Base-by-base conservation (phyloP, 495 filamentous ascomycete species). In the Cairneyella variabilis region DNA sequence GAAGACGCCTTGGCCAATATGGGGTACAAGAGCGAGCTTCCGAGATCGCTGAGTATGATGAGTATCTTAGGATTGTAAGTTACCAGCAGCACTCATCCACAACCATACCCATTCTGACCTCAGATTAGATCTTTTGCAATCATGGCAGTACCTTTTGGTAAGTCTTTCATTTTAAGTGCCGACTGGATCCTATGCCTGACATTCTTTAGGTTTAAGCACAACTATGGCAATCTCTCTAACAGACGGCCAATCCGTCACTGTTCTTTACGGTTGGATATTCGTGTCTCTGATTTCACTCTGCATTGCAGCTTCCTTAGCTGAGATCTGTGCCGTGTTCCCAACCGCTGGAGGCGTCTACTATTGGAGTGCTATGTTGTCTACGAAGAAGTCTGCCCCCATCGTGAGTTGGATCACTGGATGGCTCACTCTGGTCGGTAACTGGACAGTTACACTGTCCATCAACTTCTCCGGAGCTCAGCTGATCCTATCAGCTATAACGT, bases 221-320 rank as follows among this genome's bases (percentile, higher is more conserved):
- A 87, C 84, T 21, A 71, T 87, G 51, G 81, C 78, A 64, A 83
- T 85, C 58, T 79, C 81, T 3, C 72, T 88, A 16, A 75, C 74
- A 28, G 81, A 86, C 58, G 83, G 84, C 36, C 80, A 85, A 61
- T 75, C 76, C 26, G 78, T 75, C 16, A 72, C 71, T 21, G 62
- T 75, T 26, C 53, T 75, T 42, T 75, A 64, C 58, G 71, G 72
- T 12, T 75, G 71, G 71, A 63, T 74, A n/a, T 60, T 74, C 27
- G 69, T 75, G 18, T 69, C 67, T 17, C 47, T 71, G 10, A 71
- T 75, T 36, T 70, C 67, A 1, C 59, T 75, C 14, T 51, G 58
- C 14, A 73, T 75, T 37, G 70, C 71, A 10, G 69, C 71, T 7
- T 71, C 70, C 18, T 64, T 75, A 20, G 71, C 69, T 2, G 71